These are phyloP conservation scores for Paramyrothecium sp. DNA, from an alignment of 2,329 filamentous ascomycete genomes.

Conservation along the genomic window DNA sequence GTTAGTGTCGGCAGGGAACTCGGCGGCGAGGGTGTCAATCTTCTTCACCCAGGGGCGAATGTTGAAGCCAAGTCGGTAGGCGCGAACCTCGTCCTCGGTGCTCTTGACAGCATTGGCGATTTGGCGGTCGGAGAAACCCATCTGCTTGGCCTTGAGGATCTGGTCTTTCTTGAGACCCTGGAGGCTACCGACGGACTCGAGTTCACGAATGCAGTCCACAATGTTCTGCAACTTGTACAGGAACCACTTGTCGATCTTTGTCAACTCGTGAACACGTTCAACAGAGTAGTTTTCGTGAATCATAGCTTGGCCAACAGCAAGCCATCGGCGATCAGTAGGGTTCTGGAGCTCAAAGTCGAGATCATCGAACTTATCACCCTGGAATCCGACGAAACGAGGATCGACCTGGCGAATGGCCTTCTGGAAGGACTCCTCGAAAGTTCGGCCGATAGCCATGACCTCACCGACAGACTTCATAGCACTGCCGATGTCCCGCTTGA, in stretches of 20 bases:
- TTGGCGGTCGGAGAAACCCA: constrained; percentile 96
- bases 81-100: constrained; percentile 87
- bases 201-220: constrained; percentile 82
- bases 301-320: constrained; percentile 97
- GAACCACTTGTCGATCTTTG: constrained; percentile 99
- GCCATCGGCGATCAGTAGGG: constrained; percentile 94
- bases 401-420: constrained; percentile 98
- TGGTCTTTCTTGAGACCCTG: constrained; percentile 85
- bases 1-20: constrained; percentile 94
- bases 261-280: constrained; percentile 86
- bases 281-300: constrained; percentile 94
- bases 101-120: constrained; percentile 83
- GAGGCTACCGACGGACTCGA: constrained; percentile 80
- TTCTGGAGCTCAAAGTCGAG: constrained; percentile 87
- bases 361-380: constrained; percentile 92
- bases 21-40: constrained; percentile 95
- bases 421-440: constrained; percentile 98
- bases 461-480: constrained; percentile 99
- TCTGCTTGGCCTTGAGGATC: constrained; percentile 89
- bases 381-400: constrained; percentile 86
- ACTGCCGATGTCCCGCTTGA: constrained; percentile 94
- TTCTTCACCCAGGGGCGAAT: constrained; percentile 97
- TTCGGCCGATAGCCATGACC: constrained; percentile 98
- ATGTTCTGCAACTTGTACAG: constrained; percentile 97
- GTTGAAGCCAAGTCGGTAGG: constrained; percentile 78